Evolutionary conservation across 169 alveolate genomes (phyloP), one percentile per base, ranked within the genome.

Genomic region (Plasmodium knowlesi): DNA sequence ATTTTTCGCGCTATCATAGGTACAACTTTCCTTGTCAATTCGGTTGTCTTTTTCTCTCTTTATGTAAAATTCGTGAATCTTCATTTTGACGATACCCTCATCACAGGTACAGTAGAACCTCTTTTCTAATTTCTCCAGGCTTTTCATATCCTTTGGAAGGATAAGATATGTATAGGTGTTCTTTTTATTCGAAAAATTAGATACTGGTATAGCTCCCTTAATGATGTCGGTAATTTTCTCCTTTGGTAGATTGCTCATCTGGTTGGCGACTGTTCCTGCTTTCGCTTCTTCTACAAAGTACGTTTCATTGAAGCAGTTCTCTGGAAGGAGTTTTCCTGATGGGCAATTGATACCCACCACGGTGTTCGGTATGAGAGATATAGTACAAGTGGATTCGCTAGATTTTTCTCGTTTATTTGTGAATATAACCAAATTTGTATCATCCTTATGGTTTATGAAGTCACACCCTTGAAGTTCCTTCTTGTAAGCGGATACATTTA

Each of bases 261-360:
- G 32, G 19, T 80, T 82, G 9, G 70, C 50, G 0, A 5, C 14
- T 25, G 57, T 19, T 6, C 16, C 50, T 22, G 41, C 32, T 14
- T 79, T 82, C 0, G 50, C 22, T 16, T 89, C 84, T 0, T 67
- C n/a, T 6, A 80, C 28, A 53, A 61, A 81, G 37, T 80, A 89
- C 0, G 73, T 34, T 25, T 89, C 91, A 5, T 81, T 30, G 50
- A 89, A 89, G 32, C 94, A 89, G 10, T 25, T 78, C 6, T 37
- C 67, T 41, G 94, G 94, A 6, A 9, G 70, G 19, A 89, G 16
- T 28, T 67, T 79, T 34, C 50, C 72, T 2, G 67, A 34, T 6
- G 94, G 94, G 5, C 94, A 89, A 19, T 73, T 89, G 16, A 89
- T 79, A 1, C 94, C 94, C n/a, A 89, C 90, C 3, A 67, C 73